Conservation (phyloP, 1,284 basidiomycete genomes). For the Ganoderma leucocontextum region DNA sequence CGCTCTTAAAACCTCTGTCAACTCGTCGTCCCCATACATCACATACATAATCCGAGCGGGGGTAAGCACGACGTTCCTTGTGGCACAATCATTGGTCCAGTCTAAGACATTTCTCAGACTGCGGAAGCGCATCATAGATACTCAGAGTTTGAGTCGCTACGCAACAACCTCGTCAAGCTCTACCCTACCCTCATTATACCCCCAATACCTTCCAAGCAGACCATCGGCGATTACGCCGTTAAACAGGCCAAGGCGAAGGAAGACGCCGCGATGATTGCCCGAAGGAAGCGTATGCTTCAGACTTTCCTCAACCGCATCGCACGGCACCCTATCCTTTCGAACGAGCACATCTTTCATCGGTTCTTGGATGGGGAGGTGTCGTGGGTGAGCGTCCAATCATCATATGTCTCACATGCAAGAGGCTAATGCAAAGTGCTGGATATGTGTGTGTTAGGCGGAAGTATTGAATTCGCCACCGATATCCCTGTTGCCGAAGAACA, state of each 20-base stretch:
- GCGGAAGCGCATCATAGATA: constrained; percentile 92
- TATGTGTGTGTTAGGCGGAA: constrained; percentile 67
- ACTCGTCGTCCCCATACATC: constrained; percentile 90
- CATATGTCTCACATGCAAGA: background rate
- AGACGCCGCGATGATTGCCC: constrained; percentile 91
- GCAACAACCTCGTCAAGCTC: constrained; percentile 83
- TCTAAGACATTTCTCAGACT: constrained; percentile 54
- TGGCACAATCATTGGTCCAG: background rate
- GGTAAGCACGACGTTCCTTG: constrained; percentile 57
- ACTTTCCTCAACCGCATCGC: constrained; percentile 93
- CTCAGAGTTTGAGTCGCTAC: constrained; percentile 96
- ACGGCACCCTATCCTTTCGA: constrained; percentile 91
- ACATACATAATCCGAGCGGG: constrained; percentile 94
- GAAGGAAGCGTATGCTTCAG: constrained; percentile 93
- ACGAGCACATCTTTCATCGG: constrained; percentile 93
- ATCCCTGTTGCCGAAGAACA: constrained; percentile 92
- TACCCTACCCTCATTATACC: constrained; percentile 98
- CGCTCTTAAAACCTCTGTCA: constrained; percentile 93
- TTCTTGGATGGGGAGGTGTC: constrained; percentile 96
- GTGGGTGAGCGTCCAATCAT: constrained; percentile 70
- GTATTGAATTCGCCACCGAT: constrained; percentile 93
- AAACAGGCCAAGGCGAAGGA: constrained; percentile 98
- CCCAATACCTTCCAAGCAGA: constrained; percentile 98
- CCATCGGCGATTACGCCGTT: constrained; percentile 94
- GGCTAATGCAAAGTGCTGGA: background rate